Conservation (phyloP, 176 grass and related monocot species). For the Rhipidocladum racemiflorum region DNA sequence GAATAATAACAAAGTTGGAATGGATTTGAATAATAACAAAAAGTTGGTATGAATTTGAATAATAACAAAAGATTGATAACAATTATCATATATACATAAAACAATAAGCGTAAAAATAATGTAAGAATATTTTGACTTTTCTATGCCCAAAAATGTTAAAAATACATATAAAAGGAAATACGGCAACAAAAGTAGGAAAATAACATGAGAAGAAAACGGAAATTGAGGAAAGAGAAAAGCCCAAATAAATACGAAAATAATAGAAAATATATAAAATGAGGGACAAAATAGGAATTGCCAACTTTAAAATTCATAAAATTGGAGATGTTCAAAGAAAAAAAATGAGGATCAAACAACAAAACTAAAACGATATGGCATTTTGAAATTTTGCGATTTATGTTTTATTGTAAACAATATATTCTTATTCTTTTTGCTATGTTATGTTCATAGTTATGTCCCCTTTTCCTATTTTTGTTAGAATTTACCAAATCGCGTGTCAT, state of each 20-base stretch:
- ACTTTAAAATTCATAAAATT: neutral
- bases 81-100: neutral
- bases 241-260: neutral
- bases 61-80: neutral
- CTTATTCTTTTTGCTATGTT: neutral
- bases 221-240: neutral
- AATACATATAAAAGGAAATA: neutral
- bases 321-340: neutral
- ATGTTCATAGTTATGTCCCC: neutral
- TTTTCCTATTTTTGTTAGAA: neutral
- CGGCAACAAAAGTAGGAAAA: neutral
- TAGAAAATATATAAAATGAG: neutral
- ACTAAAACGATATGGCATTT: neutral
- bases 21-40: neutral
- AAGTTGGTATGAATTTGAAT: neutral
- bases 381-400: neutral
- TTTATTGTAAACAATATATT: neutral
- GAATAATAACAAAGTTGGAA: neutral
- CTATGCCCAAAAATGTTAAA: neutral
- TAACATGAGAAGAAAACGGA: neutral
- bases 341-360: neutral
- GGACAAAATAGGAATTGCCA: neutral
- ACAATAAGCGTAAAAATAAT: neutral
- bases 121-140: neutral
- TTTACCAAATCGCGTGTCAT: neutral